A percentile compares a stretch with the other conserved stretches of the same genome.
phyloP scores from a whole-genome alignment of 352 stramenopile species.

The Pythium volutum region DNA sequence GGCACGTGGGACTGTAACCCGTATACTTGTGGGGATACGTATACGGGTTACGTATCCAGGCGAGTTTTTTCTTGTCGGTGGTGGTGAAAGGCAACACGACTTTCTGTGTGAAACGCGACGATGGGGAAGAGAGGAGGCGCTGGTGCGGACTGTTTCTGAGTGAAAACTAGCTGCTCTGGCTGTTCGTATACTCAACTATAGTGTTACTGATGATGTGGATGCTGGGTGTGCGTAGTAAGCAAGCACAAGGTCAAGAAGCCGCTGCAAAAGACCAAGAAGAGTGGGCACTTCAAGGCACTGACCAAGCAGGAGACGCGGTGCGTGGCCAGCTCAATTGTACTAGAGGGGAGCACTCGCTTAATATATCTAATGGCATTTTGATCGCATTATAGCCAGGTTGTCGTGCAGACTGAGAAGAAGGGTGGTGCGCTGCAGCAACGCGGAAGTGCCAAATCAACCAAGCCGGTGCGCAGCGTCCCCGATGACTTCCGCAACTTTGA shows the following conservation, averaged over 20 bases:
- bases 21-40: neutral
- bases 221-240: conserved; percentile 11
- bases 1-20: too few relatives aligned
- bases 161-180: too few relatives aligned
- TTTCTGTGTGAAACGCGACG: neutral
- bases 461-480: conserved; percentile 26
- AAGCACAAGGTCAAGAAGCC: conserved; percentile 39
- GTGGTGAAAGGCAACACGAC: conserved; percentile 22
- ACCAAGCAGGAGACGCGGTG: conserved; percentile 63
- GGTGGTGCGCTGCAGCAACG: conserved; percentile 26
- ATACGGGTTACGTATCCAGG: conserved; percentile 6
- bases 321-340: neutral
- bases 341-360: neutral
- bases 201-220: neutral
- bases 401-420: conserved; percentile 42
- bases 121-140: conserved; percentile 48
- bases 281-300: conserved; percentile 60
- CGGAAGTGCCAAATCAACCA: conserved; percentile 28
- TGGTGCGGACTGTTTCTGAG: conserved; percentile 2
- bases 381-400: conserved; percentile 26
- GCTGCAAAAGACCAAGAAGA: conserved; percentile 39
- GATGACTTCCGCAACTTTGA: conserved; percentile 79
- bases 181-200: neutral
- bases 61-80: neutral
- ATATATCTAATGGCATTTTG: neutral